Evolutionary conservation across 1,284 basidiomycete species (phyloP).

Genomic region (Ustilago nuda): DNA sequence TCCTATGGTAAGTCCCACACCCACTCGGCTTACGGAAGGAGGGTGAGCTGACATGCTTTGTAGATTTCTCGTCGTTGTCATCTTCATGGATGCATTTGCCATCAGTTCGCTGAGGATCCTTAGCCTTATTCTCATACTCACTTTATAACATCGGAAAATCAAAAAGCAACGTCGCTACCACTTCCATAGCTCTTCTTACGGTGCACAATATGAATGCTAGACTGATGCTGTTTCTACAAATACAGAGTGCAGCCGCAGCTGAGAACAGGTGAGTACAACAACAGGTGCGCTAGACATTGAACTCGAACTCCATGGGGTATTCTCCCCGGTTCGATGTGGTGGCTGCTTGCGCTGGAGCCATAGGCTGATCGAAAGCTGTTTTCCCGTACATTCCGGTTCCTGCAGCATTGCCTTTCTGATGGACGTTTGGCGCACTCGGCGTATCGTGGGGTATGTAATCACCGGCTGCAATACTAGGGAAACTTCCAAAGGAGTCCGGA

Average conservation of each 20-base stretch:
- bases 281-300: constrained; percentile 3
- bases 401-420: neutral
- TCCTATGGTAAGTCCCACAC: constrained; percentile 25
- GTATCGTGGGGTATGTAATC: constrained; percentile 74
- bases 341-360: neutral
- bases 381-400: neutral
- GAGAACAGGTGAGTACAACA: neutral
- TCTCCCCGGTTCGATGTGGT: neutral
- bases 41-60: too few relatives aligned
- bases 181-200: neutral
- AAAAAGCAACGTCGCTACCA: neutral
- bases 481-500: constrained; percentile 95
- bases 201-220: neutral
- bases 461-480: constrained; percentile 95
- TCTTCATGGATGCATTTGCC: neutral
- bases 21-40: too few relatives aligned
- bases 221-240: neutral
- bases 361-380: neutral
- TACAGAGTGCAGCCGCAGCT: neutral
- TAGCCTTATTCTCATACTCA: neutral
- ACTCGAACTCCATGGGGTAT: constrained; percentile 42
- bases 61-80: neutral
- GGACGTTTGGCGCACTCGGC: constrained; percentile 15
- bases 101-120: neutral
- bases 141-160: neutral